Base-by-base conservation (phyloP, 441 rosid species). In the Pelargonium fulgidum region DNA sequence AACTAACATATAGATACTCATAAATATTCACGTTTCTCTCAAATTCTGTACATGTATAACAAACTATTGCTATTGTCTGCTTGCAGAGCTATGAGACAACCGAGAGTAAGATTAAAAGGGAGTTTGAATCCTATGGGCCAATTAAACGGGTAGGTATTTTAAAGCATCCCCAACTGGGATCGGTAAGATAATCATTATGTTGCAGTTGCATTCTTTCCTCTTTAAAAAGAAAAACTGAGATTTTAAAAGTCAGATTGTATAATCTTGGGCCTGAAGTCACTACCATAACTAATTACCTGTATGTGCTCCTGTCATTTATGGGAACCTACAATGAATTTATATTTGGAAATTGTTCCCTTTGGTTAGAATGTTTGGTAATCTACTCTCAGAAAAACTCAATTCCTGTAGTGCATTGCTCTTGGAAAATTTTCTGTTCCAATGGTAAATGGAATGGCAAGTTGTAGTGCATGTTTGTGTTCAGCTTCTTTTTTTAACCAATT, bases 51-150 rank as follows among this genome's bases (percentile, higher is more conserved):
- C 44, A 61, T 17, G 24, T 54, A 33, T 70, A 72, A 76, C 58
- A n/a, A n/a, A n/a, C n/a, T n/a, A n/a, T 71, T 48, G 58, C 50
- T 66, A 62, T 45, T 77, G 48, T 77, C 56, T 70, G 62, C 22
- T 72, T 84, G 86, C 93, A 92, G 97, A 92, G 82, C 78, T 92
- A 92, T 63, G 98, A 93, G 87, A 89, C 97, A 56, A 73, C 89
- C 1, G 96, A 93, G 85, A 90, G 91, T 87, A 90, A 82, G 81
- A 80, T 90, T 78, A 93, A 90, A 87, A 89, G 97, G 89, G 98
- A 93, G 89, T 86, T 90, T 83, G 98, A 93, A 76, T 87, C 97
- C 58, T 93, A 86, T 83, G 98, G 98, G 66, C 97, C 98, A 66
- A 86, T 93, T 77, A 93, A 93, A 76, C 88, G 90, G 98, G 97